These are phyloP conservation scores for Effrenium voratum DNA, from an alignment of 73 alveolate genomes.

Conservation along the genomic window DNA sequence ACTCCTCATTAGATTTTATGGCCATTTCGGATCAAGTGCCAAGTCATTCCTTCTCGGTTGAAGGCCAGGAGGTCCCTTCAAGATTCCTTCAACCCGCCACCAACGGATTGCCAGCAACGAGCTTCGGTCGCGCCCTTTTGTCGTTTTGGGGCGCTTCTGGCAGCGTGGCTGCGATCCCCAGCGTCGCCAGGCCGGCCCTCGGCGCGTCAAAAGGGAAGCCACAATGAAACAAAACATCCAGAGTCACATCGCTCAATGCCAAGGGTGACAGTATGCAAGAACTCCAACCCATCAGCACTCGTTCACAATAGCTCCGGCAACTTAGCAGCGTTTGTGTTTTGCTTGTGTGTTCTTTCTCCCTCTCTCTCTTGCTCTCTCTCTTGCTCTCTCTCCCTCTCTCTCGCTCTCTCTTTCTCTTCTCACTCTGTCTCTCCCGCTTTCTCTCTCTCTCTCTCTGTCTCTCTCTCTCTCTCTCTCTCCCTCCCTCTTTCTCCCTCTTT, in stretches of 20 bases:
- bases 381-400: no score
- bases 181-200: background rate
- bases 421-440: no score
- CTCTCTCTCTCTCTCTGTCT: no score
- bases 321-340: background rate
- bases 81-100: background rate
- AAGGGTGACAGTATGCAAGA: background rate
- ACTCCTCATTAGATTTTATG: no score
- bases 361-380: background rate
- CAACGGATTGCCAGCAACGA: background rate
- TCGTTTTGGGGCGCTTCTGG: background rate
- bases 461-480: no score
- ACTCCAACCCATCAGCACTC: no score
- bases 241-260: background rate
- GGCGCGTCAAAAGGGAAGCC: background rate
- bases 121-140: background rate
- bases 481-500: no score
- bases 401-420: no score
- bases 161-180: slow-evolving; percentile 31
- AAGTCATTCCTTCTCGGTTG: no score
- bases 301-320: no score
- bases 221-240: background rate
- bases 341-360: background rate
- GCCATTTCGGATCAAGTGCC: no score
- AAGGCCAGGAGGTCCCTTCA: background rate